Conservation (phyloP, 345 rosid genomes). For the Diplotaxis tenuifolia region DNA sequence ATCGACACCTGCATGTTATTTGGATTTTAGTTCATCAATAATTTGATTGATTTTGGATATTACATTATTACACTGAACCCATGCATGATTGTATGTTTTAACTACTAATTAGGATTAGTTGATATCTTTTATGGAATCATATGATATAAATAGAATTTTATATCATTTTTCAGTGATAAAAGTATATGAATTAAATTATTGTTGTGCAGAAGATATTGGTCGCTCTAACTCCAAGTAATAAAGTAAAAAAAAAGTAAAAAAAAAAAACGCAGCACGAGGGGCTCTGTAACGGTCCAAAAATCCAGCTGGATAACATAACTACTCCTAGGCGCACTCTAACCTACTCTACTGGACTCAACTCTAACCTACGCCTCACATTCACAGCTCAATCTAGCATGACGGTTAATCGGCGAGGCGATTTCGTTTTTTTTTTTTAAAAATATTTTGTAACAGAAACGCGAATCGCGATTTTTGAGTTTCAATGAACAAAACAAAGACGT, state of each 20-base stretch:
- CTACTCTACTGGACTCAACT: constrained; percentile 18
- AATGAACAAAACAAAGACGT: constrained; percentile 25
- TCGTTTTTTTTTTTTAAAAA: neutral
- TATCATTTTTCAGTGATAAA: neutral
- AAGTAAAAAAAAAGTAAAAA: neutral
- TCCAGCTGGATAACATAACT: constrained; percentile 22
- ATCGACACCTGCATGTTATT: neutral
- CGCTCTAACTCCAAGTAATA: neutral
- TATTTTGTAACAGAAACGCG: constrained; percentile 29
- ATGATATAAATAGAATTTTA: neutral
- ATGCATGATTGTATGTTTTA: neutral
- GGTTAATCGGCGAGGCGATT: constrained; percentile 12
- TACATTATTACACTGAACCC: neutral
- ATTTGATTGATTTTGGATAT: neutral
- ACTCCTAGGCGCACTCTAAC: constrained; percentile 31
- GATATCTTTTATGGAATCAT: neutral
- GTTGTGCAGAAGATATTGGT: neutral
- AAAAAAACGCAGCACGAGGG: neutral
- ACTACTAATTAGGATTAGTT: neutral
- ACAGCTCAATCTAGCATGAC: constrained; percentile 32
- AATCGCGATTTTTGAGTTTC: constrained; percentile 6
- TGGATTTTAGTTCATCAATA: constrained; percentile 10
- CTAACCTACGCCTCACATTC: constrained; percentile 25
- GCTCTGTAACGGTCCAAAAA: neutral
- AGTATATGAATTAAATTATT: neutral